Conservation (phyloP, 371 early-diverging fungal genomes). For the Mortierella sp. region DNA sequence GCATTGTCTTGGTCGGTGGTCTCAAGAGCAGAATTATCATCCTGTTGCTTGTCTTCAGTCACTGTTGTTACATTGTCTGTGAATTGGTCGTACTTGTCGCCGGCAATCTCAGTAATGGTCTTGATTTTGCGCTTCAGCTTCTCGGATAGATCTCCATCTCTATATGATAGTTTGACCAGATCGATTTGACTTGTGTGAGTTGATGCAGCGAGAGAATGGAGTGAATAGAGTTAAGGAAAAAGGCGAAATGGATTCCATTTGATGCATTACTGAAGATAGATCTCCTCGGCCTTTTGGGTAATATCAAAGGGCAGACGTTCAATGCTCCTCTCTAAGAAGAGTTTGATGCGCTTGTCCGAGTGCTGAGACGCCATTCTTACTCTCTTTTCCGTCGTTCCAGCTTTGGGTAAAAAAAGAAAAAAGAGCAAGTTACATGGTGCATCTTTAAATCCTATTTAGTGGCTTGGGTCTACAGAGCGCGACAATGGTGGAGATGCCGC, state of each 20-base stretch:
- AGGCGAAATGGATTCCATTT: background rate
- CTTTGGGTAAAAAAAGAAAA: background rate
- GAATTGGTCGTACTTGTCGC: conserved; percentile 67
- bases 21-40: conserved; percentile 23
- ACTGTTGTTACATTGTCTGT: conserved; percentile 56
- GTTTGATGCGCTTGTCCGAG: conserved; percentile 63
- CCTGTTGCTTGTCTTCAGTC: conserved; percentile 2
- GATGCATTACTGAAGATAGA: conserved; percentile 63
- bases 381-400: background rate
- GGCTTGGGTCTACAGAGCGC: background rate
- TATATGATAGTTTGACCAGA: background rate
- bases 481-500: background rate
- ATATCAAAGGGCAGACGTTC: conserved; percentile 66
- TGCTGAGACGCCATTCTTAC: conserved; percentile 29
- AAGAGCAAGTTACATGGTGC: background rate
- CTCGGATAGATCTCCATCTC: conserved; percentile 67
- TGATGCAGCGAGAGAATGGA: background rate
- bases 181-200: background rate
- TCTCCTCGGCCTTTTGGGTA: conserved; percentile 67
- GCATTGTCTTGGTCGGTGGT: conserved; percentile 19
- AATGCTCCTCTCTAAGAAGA: conserved; percentile 67
- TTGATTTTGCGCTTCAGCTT: conserved; percentile 69
- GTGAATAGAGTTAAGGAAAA: background rate
- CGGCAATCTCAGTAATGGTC: conserved; percentile 66
- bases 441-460: background rate